A percentile compares a stretch with the other conserved stretches of the same genome.
phyloP scores from a whole-genome alignment of 208 protist genomes.

The Trypanosomatidae sp. region DNA sequence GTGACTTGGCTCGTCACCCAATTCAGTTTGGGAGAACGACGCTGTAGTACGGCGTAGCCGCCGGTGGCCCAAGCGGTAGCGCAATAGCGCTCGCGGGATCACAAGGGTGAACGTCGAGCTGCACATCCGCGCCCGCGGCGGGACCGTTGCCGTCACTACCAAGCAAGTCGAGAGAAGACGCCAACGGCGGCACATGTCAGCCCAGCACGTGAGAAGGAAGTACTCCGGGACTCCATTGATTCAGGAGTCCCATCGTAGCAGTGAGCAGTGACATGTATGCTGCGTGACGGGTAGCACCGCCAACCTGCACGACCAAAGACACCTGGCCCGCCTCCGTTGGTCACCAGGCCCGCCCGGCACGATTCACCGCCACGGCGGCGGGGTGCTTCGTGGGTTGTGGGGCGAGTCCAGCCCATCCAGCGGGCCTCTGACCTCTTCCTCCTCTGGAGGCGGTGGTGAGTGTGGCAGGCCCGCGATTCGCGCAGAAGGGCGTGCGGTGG shows the following conservation, averaged over 20 bases:
- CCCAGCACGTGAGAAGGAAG: slow-evolving; percentile 30
- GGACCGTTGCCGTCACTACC: neutral
- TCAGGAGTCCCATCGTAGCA: neutral
- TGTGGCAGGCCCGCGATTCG: neutral
- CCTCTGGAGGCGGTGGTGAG: neutral
- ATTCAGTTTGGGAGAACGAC: slow-evolving; percentile 37
- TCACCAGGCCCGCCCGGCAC: neutral
- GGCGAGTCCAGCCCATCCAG: neutral
- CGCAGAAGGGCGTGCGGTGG: neutral
- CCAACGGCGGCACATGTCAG: slow-evolving; percentile 27
- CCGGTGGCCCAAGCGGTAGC: neutral
- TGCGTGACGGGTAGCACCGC: neutral
- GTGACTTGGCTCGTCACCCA: slow-evolving; percentile 22
- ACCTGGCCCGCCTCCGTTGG: neutral
- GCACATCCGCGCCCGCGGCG: neutral
- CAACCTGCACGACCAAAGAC: neutral
- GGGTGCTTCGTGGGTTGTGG: neutral
- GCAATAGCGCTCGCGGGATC: neutral
- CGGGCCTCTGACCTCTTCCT: neutral
- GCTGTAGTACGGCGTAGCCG: neutral
- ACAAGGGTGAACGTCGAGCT: neutral
- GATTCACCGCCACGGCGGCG: neutral
- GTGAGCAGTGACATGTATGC: neutral
- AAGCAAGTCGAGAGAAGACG: slow-evolving; percentile 6
- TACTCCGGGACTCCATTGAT: neutral